phyloP scores from a whole-genome alignment of 2,329 filamentous ascomycete species.

The Pestalotiopsis fici region DNA sequence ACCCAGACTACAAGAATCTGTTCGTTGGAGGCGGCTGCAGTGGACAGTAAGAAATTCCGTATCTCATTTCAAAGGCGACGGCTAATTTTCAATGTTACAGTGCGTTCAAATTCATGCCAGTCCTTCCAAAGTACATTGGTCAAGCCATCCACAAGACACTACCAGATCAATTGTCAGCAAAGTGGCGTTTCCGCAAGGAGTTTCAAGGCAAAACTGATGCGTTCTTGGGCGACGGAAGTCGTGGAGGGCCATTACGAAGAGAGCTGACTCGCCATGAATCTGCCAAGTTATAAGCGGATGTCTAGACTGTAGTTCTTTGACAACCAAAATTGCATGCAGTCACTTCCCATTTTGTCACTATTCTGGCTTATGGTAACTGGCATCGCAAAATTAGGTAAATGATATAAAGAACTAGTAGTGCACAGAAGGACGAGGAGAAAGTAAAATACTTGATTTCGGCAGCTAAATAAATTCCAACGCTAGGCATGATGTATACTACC shows the following conservation, averaged over 20 bases:
- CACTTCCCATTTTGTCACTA: too few relatives aligned
- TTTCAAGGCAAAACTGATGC: neutral
- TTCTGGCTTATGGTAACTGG: too few relatives aligned
- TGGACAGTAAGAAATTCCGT: neutral
- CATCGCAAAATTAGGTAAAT: too few relatives aligned
- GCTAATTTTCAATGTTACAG: neutral
- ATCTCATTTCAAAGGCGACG: neutral
- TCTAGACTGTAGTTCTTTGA: neutral
- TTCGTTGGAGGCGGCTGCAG: neutral
- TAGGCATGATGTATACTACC: neutral
- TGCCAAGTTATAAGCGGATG: neutral
- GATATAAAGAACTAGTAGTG: too few relatives aligned
- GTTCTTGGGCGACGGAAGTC: neutral
- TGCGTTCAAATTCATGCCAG: neutral
- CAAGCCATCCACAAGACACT: neutral
- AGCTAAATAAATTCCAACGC: too few relatives aligned
- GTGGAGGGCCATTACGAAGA: neutral
- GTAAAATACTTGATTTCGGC: too few relatives aligned
- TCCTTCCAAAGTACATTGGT: neutral
- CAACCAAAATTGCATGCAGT: too few relatives aligned
- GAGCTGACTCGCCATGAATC: neutral
- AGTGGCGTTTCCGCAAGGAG: neutral
- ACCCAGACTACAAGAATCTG: slow-evolving; percentile 23
- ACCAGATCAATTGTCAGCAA: neutral
- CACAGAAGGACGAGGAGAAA: too few relatives aligned